These are phyloP conservation scores for Linderniella brevidens DNA, from an alignment of 257 asterid genomes.

Conservation along the genomic window DNA sequence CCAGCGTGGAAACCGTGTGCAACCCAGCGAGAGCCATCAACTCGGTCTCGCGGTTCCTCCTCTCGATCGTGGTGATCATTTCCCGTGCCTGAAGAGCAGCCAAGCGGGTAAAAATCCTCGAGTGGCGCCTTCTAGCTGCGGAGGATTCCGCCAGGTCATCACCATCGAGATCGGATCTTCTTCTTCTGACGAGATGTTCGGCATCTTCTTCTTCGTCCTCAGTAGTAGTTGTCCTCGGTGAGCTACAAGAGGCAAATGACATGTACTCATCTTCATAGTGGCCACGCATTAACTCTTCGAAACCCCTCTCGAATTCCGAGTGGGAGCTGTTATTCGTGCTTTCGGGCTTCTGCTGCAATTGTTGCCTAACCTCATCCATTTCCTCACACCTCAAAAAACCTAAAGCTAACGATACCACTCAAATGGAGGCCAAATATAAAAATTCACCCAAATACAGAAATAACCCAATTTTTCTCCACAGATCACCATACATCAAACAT, in stretches of 20 bases:
- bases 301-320: constrained; percentile 74
- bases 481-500: background rate
- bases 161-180: constrained; percentile 89
- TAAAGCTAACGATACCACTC: constrained; percentile 12
- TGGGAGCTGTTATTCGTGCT: constrained; percentile 45
- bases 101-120: constrained; percentile 71
- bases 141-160: constrained; percentile 93
- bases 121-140: constrained; percentile 80
- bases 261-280: constrained; percentile 67
- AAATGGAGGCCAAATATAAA: constrained; percentile 13
- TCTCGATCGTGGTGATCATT: constrained; percentile 81
- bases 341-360: constrained; percentile 80
- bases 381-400: constrained; percentile 11
- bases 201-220: constrained; percentile 78
- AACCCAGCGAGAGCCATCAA: constrained; percentile 77
- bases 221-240: constrained; percentile 35
- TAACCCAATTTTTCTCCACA: constrained; percentile 16
- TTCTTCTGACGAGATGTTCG: constrained; percentile 63
- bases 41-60: constrained; percentile 83
- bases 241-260: constrained; percentile 84
- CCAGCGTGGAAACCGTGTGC: constrained; percentile 78
- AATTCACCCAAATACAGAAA: constrained; percentile 10
- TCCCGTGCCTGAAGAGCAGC: constrained; percentile 85
- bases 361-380: constrained; percentile 70
- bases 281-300: constrained; percentile 87